Conservation (phyloP, 108 stramenopile species). For the Schizochytrium sp. region DNA sequence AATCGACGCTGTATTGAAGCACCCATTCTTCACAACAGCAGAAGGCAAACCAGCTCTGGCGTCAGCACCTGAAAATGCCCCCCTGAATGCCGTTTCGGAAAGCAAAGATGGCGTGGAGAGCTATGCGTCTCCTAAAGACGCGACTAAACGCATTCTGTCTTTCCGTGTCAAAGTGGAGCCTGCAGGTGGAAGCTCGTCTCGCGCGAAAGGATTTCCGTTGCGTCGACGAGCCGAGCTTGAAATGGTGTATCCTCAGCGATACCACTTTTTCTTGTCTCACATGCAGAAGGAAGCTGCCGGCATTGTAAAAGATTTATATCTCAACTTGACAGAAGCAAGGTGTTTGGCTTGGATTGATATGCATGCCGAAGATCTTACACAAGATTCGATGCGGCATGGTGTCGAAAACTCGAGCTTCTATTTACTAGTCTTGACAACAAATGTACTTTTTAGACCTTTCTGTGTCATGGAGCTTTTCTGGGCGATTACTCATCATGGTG, state of each 20-base stretch:
- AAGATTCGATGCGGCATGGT: conserved; percentile 7
- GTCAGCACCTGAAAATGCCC: not conserved
- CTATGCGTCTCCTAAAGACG: not conserved
- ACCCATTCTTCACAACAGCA: conserved; percentile 30
- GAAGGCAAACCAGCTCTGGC: not conserved
- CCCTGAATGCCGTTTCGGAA: not conserved
- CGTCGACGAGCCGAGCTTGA: not conserved
- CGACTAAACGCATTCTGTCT: conserved; percentile 16
- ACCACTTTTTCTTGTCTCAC: conserved; percentile 16
- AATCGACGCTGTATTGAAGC: conserved; percentile 7
- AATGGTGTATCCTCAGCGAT: conserved; percentile 14
- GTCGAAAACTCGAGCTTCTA: conserved; percentile 18
- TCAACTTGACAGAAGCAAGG: conserved; percentile 5
- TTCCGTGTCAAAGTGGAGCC: conserved; percentile 33
- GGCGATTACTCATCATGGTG: not conserved
- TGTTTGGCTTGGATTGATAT: conserved; percentile 43
- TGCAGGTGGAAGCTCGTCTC: not conserved
- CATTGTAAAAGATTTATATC: conserved; percentile 41
- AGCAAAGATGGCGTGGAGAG: not conserved
- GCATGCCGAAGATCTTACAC: conserved; percentile 30
- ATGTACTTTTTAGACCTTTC: conserved; percentile 32
- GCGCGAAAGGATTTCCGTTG: not conserved
- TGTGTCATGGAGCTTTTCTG: conserved; percentile 57
- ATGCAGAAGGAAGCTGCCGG: conserved; percentile 47
- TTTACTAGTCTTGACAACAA: conserved; percentile 17